These are phyloP conservation scores for Aspergillus ibericus DNA, from an alignment of 2,329 filamentous ascomycete species.

Conservation along the genomic window DNA sequence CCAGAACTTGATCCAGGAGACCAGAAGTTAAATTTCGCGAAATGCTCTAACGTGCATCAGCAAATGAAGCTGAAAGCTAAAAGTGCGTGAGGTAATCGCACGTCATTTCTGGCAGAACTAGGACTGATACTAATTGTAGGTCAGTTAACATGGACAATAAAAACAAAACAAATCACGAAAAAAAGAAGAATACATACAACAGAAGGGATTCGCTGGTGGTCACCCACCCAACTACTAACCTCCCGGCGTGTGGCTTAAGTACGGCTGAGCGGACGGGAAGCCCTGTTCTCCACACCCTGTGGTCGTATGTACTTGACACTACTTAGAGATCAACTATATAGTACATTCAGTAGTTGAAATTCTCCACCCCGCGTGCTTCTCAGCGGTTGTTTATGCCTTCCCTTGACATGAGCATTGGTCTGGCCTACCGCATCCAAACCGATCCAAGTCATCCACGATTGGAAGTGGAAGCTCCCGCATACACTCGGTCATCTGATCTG, in stretches of 20 bases:
- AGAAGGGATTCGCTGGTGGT: background rate
- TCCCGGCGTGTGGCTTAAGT: background rate
- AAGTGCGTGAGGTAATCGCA: too few species aligned
- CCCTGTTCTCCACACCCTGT: conserved; percentile 4
- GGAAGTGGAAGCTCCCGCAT: background rate
- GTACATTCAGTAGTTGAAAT: rapidly evolving
- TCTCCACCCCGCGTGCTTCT: background rate
- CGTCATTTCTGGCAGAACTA: too few species aligned
- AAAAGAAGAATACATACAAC: background rate
- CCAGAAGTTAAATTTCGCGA: too few species aligned
- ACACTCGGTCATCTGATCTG: background rate
- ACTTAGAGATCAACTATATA: background rate
- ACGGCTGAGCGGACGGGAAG: conserved; percentile 2
- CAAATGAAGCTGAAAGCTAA: too few species aligned
- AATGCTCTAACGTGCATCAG: too few species aligned
- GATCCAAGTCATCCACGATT: background rate
- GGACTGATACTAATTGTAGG: too few species aligned
- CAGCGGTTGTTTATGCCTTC: background rate
- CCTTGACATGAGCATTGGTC: background rate
- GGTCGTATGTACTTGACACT: background rate
- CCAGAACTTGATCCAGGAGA: too few species aligned
- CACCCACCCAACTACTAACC: background rate
- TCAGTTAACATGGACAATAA: too few species aligned
- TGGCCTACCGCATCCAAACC: background rate
- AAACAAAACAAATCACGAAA: too few species aligned